These are phyloP conservation scores for Talaromyces funiculosus DNA, from an alignment of 2,329 filamentous ascomycete genomes.

Conservation along the genomic window DNA sequence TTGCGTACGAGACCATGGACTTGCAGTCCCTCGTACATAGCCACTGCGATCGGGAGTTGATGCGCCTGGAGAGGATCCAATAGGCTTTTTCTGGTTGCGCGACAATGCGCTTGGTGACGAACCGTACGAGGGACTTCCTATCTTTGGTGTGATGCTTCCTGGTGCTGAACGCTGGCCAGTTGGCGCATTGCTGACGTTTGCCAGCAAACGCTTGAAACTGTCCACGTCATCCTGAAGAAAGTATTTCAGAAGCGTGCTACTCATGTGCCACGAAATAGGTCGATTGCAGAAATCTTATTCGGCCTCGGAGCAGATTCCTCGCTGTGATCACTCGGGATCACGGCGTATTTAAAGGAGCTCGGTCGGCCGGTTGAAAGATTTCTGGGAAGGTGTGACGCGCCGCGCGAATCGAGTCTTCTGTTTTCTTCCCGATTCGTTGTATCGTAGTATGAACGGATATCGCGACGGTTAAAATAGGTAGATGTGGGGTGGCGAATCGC, in stretches of 20 bases:
- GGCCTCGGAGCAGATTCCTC: conserved; percentile 66
- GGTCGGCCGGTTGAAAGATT: conserved; percentile 15
- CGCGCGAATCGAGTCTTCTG: background rate
- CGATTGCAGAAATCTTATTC: conserved; percentile 35
- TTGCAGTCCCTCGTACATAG: conserved; percentile 20
- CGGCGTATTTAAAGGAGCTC: conserved; percentile 84
- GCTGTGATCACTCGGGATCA: conserved; percentile 80
- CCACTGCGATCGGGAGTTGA: conserved; percentile 38
- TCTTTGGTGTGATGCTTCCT: conserved; percentile 22
- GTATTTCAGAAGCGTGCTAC: conserved; percentile 91
- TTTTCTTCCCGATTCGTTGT: background rate
- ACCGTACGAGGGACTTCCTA: conserved; percentile 26
- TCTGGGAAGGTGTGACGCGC: background rate
- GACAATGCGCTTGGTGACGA: conserved; percentile 35
- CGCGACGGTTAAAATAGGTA: background rate
- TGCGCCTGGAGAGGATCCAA: conserved; percentile 41
- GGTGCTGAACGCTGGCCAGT: conserved; percentile 27
- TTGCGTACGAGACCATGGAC: conserved; percentile 56
- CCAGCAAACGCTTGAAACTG: conserved; percentile 82
- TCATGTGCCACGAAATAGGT: conserved; percentile 63
- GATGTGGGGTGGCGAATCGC: conserved; percentile 16
- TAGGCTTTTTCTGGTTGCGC: conserved; percentile 43
- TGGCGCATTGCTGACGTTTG: conserved; percentile 56
- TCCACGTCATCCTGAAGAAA: conserved; percentile 98
- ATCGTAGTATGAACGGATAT: background rate